Conservation (phyloP, 345 rosid genomes). For the Syzygium grande region DNA sequence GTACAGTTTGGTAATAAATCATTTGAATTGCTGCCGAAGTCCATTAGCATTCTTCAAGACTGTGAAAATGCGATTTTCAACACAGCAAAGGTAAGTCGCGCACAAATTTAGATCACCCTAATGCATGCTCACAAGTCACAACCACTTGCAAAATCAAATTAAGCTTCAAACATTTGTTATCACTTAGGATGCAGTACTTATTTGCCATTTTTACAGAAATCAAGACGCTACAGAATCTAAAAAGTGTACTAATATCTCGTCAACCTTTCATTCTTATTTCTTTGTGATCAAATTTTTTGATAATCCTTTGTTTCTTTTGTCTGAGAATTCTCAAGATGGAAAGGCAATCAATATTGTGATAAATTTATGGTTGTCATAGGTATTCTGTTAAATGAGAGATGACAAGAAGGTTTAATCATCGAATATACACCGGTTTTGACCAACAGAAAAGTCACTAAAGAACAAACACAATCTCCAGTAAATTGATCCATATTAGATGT, state of each 20-base stretch:
- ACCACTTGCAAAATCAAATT: background rate
- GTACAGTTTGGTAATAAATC: constrained; percentile 36
- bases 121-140: background rate
- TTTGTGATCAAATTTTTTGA: background rate
- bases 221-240: background rate
- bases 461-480: background rate
- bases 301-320: background rate
- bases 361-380: background rate
- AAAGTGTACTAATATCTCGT: background rate
- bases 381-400: background rate
- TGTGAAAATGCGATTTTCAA: constrained; percentile 51
- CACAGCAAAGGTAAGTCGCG: constrained; percentile 54
- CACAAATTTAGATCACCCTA: background rate
- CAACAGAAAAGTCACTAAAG: background rate
- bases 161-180: background rate
- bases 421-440: background rate
- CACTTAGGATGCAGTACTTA: background rate
- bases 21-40: constrained; percentile 47
- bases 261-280: background rate
- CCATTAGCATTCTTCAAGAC: constrained; percentile 61
- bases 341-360: background rate
- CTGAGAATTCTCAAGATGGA: background rate
- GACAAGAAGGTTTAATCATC: background rate
- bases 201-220: background rate
- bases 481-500: background rate